Evolutionary conservation across 192 early-diverging fungal species (phyloP), one percentile per base, ranked within the genome.

Genomic region (Podochytrium sp.): DNA sequence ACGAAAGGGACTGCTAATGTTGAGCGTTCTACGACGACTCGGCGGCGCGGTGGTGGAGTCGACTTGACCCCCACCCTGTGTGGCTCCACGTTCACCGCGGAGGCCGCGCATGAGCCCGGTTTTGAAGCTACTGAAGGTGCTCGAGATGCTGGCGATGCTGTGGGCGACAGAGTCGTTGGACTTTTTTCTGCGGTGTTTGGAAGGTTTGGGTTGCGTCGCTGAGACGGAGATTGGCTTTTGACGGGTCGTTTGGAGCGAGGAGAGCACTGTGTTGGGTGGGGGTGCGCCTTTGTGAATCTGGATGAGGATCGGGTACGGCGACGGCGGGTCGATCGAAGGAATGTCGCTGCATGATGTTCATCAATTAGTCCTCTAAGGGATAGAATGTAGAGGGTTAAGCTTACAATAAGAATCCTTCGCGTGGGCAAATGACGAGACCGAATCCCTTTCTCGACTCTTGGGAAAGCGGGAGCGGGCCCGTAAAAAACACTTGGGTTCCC

Each of bases 381-480:
- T 7, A 38, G 60, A 23, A 52, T 5, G 66, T 14, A 32, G 49
- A 5, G 51, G 10, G 23, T 27, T 23, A 52, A 56, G 71, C 80
- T 75, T 58, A 81, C 80, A 81, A 81, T 12, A 81, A 18, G 64
- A 81, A 81, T 2, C 73, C 76, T 60, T 81, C 80, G 10, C 56
- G 66, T 2, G 76, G 76, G 20, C 56, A 23, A 25, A 65, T 69
- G 38, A 74, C 71, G 29, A 81, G 75, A 7, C 80, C 80, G 71
- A 81, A 78, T 2, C 80, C 80, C 58, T 81, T 81, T 43, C 55
- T 68, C 5, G 71, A 66, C 39, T 81, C 80, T 65, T 81, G 69
- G 5, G 69, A 39, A 20, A 71, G 69, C 42, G 69, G 69, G 29
- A 59, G 40, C 60, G 69, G 55, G 7, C 25, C 37, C 12, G 33